Conservation (phyloP, 1,139 yeast genomes). For the Geotrichum restrictum region DNA sequence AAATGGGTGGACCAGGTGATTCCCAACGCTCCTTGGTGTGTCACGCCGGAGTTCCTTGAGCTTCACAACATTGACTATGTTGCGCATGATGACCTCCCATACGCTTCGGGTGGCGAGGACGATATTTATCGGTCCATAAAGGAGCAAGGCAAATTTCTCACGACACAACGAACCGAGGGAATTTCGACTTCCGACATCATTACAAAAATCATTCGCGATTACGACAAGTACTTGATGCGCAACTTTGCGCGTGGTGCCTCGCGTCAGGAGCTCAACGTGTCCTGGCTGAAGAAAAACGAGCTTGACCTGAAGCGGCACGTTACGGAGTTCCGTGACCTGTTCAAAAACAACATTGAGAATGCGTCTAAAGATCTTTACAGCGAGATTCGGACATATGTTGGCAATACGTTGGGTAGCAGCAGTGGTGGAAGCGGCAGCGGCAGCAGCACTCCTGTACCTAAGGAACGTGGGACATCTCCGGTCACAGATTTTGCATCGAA, state of each 20-base stretch:
- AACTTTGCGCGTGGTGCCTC: conserved; percentile 97
- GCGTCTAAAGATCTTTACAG: conserved; percentile 78
- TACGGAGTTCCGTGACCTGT: conserved; percentile 80
- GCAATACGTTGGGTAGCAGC: conserved; percentile 25
- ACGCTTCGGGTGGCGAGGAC: conserved; percentile 81
- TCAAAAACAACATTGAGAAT: conserved; percentile 68
- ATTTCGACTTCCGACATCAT: conserved; percentile 93
- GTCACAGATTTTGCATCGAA: conserved; percentile 62
- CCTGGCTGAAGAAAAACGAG: conserved; percentile 96
- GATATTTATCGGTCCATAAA: conserved; percentile 92
- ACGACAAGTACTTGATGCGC: conserved; percentile 93
- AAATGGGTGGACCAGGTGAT: conserved; percentile 97
- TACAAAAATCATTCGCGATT: conserved; percentile 89
- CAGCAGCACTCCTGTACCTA: conserved; percentile 9
- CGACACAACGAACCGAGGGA: conserved; percentile 96
- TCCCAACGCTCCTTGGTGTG: conserved; percentile 93
- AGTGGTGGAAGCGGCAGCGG: conserved; percentile 20
- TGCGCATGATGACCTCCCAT: conserved; percentile 96
- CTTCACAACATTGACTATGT: conserved; percentile 88
- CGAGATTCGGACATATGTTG: conserved; percentile 58
- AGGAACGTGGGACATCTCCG: conserved; percentile 43
- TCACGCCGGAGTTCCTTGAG: conserved; percentile 72
- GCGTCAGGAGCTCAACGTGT: conserved; percentile 88
- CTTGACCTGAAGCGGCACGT: conserved; percentile 88
- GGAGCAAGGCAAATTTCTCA: conserved; percentile 81